phyloP scores from a whole-genome alignment of 768 basidiomycete genomes.

The Tricholoma flavovirens region DNA sequence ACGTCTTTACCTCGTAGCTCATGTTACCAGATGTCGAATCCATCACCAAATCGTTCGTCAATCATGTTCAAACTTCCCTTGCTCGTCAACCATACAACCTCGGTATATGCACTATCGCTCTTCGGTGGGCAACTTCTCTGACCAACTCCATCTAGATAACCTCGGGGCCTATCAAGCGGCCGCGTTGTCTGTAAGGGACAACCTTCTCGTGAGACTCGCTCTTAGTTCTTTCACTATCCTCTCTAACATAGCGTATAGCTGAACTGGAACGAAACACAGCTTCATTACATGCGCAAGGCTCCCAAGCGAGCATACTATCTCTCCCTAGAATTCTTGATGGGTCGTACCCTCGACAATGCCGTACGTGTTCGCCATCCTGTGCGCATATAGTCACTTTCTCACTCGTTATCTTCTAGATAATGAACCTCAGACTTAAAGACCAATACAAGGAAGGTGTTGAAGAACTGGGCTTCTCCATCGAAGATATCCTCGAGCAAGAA shows the following conservation, averaged over 20 bases:
- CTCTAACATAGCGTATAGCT: conserved; percentile 33
- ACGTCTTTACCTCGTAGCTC: not conserved
- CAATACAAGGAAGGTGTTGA: conserved; percentile 62
- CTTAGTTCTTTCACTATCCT: not conserved
- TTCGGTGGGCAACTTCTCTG: not conserved
- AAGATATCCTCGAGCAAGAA: conserved; percentile 83
- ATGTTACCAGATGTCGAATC: conserved; percentile 42
- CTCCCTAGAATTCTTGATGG: conserved; percentile 90
- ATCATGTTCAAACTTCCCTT: conserved; percentile 83
- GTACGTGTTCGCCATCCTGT: conserved; percentile 32
- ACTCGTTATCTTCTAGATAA: conserved; percentile 43
- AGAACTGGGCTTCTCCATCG: conserved; percentile 84
- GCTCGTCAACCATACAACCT: conserved; percentile 90
- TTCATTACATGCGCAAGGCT: conserved; percentile 70
- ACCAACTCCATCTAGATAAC: conserved; percentile 41
- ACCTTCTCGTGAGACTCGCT: conserved; percentile 58
- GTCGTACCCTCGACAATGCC: conserved; percentile 68
- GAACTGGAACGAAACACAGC: conserved; percentile 83
- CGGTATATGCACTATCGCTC: conserved; percentile 30
- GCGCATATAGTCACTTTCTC: conserved; percentile 39
- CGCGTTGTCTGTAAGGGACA: conserved; percentile 83
- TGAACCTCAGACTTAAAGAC: conserved; percentile 84
- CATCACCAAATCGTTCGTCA: conserved; percentile 72
- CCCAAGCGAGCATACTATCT: conserved; percentile 94
- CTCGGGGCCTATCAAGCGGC: conserved; percentile 90